Evolutionary conservation across 2,329 filamentous ascomycete species (phyloP).

Genomic region (Exophiala alcalophila): DNA sequence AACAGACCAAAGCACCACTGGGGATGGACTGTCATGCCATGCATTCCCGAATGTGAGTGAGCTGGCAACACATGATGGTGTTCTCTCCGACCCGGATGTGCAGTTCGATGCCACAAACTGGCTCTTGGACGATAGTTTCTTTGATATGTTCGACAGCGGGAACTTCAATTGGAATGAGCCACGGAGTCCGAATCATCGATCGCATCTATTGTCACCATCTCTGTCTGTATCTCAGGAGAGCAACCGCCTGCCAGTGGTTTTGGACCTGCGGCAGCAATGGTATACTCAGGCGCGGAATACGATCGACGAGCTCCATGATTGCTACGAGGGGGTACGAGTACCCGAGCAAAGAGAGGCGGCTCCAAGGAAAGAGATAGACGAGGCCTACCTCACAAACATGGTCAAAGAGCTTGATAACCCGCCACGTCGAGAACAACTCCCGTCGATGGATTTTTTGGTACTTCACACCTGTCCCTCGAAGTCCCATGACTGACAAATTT

Average conservation of each 20-base stretch:
- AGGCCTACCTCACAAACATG: constrained; percentile 8
- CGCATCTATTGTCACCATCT: background rate
- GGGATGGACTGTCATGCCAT: too few relatives aligned
- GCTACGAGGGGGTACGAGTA: background rate
- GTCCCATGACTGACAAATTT: background rate
- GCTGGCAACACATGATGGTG: too few relatives aligned
- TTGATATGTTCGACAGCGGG: background rate
- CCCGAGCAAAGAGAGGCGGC: background rate
- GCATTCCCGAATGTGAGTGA: too few relatives aligned
- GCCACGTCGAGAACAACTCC: constrained; percentile 8
- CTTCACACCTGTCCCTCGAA: background rate
- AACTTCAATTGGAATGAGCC: background rate
- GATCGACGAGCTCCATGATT: background rate
- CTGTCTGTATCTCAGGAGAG: background rate
- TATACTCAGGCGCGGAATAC: background rate
- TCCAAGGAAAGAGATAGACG: constrained; percentile 10
- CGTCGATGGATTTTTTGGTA: constrained; percentile 10
- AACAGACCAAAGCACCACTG: too few relatives aligned
- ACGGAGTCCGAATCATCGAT: background rate
- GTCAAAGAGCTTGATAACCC: constrained; percentile 1
- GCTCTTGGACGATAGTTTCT: constrained; percentile 11
- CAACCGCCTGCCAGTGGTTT: background rate
- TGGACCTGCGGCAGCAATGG: constrained; percentile 9
- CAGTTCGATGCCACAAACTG: constrained; percentile 6
- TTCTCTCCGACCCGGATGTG: background rate